Conservation (phyloP, 805 yeast species). For the Zygotorulaspora sp. region DNA sequence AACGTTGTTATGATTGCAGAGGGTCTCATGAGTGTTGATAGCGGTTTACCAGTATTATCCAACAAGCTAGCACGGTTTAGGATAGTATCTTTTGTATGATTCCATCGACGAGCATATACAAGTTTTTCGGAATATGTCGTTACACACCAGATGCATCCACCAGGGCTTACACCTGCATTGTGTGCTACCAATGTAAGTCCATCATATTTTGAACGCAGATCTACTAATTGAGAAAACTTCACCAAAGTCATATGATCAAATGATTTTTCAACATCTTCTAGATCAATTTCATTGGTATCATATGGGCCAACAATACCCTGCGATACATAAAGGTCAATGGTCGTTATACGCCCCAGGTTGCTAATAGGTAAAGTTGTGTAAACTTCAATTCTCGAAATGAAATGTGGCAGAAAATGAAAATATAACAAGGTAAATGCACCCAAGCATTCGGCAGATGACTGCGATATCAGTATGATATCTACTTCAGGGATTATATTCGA, state of each 20-base stretch:
- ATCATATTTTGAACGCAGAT: slow-evolving; percentile 53
- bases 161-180: slow-evolving; percentile 88
- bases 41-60: slow-evolving; percentile 53
- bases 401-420: slow-evolving; percentile 49
- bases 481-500: slow-evolving; percentile 44
- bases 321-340: slow-evolving; percentile 76
- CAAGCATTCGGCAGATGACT: slow-evolving; percentile 70
- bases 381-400: slow-evolving; percentile 60
- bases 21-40: slow-evolving; percentile 67
- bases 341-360: slow-evolving; percentile 78
- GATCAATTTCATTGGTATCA: slow-evolving; percentile 51
- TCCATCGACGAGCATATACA: slow-evolving; percentile 92
- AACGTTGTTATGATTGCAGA: slow-evolving; percentile 72
- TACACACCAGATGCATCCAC: slow-evolving; percentile 88
- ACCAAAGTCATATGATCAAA: slow-evolving; percentile 68
- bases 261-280: slow-evolving; percentile 70
- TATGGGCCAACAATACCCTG: slow-evolving; percentile 73
- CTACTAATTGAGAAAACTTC: slow-evolving; percentile 74
- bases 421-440: slow-evolving; percentile 76
- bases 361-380: slow-evolving; percentile 89
- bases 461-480: slow-evolving; percentile 77
- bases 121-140: slow-evolving; percentile 70
- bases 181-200: slow-evolving; percentile 71
- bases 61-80: slow-evolving; percentile 65
- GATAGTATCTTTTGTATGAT: slow-evolving; percentile 84